phyloP scores from a whole-genome alignment of 495 filamentous ascomycete species.

The Xylaria venustula region DNA sequence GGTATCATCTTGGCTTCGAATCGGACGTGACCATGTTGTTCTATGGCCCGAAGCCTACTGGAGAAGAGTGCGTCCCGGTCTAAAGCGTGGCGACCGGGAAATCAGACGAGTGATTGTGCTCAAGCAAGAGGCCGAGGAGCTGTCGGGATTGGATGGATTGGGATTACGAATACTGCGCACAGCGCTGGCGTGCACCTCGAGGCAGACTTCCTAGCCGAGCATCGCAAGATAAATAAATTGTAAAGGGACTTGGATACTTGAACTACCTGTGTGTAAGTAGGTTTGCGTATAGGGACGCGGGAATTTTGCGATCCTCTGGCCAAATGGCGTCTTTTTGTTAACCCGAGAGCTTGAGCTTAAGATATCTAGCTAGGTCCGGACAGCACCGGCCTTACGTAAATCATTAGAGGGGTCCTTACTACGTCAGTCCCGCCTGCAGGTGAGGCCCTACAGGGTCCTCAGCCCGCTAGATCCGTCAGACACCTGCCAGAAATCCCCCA shows the following conservation, averaged over 20 bases:
- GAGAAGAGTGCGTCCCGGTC: not conserved
- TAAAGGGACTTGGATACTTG: too few relatives aligned
- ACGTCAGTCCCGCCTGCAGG: not conserved
- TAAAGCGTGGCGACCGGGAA: not conserved
- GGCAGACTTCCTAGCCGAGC: too few relatives aligned
- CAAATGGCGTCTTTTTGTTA: slow-evolving; percentile 7
- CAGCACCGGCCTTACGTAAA: not conserved
- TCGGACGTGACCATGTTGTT: slow-evolving; percentile 3
- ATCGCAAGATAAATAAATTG: too few relatives aligned
- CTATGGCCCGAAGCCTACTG: not conserved
- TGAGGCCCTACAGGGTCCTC: too few relatives aligned
- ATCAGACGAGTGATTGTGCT: too few relatives aligned
- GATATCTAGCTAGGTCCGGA: not conserved
- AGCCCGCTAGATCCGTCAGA: not conserved
- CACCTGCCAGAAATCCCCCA: not conserved
- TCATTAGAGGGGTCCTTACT: not conserved
- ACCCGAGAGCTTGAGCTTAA: not conserved
- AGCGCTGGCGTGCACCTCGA: not conserved
- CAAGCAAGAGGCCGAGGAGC: too few relatives aligned
- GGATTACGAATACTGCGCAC: not conserved
- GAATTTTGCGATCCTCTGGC: slow-evolving; percentile 7
- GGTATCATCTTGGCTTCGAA: slow-evolving; percentile 9
- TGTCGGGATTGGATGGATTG: not conserved
- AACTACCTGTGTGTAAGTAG: too few relatives aligned
- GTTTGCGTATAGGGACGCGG: not conserved